Conservation (phyloP, 345 rosid genomes). For the Populus alba region DNA sequence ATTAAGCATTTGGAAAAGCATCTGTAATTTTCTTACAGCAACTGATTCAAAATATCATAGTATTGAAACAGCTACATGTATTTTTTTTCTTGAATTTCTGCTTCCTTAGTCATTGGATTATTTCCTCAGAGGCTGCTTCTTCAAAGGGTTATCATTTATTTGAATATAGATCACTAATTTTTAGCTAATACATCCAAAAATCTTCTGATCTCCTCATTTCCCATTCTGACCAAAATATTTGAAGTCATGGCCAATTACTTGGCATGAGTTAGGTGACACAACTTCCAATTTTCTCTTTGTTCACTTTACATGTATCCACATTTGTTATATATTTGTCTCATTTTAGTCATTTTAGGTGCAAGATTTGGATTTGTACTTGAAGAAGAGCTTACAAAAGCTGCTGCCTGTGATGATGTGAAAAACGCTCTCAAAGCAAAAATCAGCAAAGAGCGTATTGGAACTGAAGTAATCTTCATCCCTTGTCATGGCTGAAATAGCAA, state of each 20-base stretch:
- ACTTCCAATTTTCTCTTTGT: not conserved
- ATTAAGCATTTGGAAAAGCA: not conserved
- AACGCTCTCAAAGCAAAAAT: conserved; percentile 79
- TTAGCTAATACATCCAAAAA: too few relatives aligned
- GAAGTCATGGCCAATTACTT: too few relatives aligned
- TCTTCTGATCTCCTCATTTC: too few relatives aligned
- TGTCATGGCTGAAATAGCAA: not conserved
- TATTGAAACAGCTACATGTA: not conserved
- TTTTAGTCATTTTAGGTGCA: conserved; percentile 60
- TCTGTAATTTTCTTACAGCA: not conserved
- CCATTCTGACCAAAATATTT: too few relatives aligned
- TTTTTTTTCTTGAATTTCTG: not conserved
- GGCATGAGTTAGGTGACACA: not conserved
- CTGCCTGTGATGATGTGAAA: conserved; percentile 71
- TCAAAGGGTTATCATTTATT: not conserved
- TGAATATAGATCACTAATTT: not conserved
- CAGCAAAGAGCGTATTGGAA: conserved; percentile 90
- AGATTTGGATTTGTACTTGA: conserved; percentile 73
- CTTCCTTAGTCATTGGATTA: not conserved
- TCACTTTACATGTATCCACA: not conserved
- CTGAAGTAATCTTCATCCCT: conserved; percentile 55
- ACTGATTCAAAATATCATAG: not conserved
- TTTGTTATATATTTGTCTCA: conserved; percentile 10
- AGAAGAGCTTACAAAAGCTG: conserved; percentile 73
- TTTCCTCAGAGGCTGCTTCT: not conserved